phyloP scores from a whole-genome alignment of 768 basidiomycete species.

The Symmetrospora coprosmae region DNA sequence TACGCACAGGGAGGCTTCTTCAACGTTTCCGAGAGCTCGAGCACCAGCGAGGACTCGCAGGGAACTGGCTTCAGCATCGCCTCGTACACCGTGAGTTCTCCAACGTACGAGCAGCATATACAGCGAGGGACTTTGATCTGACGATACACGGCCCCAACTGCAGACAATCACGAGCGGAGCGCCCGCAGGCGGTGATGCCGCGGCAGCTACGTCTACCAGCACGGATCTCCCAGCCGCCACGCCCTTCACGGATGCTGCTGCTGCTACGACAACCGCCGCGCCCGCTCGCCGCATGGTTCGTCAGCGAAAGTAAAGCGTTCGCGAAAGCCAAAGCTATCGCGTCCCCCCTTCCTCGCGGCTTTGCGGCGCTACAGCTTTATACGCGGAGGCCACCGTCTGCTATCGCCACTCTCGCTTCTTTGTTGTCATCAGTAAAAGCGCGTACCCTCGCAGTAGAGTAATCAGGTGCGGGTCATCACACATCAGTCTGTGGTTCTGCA shows the following conservation, averaged over 20 bases:
- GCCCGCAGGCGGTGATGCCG: slow-evolving; percentile 10
- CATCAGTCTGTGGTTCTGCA: too few species aligned
- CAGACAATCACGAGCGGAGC: neutral
- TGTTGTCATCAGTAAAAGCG: too few species aligned
- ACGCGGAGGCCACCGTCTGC: too few species aligned
- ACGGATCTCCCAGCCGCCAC: neutral
- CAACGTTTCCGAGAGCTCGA: neutral
- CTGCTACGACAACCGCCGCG: neutral
- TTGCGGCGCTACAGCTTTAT: too few species aligned
- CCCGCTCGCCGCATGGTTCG: too few species aligned
- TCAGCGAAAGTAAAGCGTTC: too few species aligned
- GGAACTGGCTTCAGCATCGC: slow-evolving; percentile 8
- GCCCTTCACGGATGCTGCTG: neutral
- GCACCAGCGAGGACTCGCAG: neutral
- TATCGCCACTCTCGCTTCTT: too few species aligned
- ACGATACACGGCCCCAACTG: neutral
- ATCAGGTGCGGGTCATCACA: too few species aligned
- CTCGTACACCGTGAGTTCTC: neutral
- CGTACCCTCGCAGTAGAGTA: too few species aligned
- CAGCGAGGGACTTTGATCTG: neutral
- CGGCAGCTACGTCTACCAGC: neutral
- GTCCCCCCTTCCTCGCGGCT: too few species aligned
- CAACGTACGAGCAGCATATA: neutral
- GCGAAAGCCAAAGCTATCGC: too few species aligned
- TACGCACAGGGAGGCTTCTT: slow-evolving; percentile 13